Evolutionary conservation across 148 eudicot genomes (phyloP).

Genomic region (Dysphania ambrosioides): DNA sequence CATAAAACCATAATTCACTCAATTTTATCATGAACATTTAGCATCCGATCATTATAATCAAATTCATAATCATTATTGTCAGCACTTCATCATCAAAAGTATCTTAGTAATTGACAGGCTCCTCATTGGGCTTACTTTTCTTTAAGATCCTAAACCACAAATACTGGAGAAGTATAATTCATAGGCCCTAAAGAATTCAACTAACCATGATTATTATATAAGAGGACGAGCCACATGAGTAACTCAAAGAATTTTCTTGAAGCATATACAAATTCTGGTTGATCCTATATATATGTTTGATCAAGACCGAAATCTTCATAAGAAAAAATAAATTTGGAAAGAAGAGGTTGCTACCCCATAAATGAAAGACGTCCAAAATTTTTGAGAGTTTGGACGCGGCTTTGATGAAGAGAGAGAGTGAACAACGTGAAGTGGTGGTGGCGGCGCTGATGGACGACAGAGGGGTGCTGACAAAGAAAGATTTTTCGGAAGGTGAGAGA

Average conservation of each 20-base stretch:
- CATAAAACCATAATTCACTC: too few relatives aligned
- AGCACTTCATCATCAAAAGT: slow-evolving; percentile 30
- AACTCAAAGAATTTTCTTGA: not conserved
- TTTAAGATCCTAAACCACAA: slow-evolving; percentile 58
- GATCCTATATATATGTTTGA: not conserved
- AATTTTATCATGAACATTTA: slow-evolving; percentile 92
- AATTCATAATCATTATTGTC: slow-evolving; percentile 39
- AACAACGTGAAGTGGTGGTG: too few relatives aligned
- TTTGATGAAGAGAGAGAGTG: too few relatives aligned
- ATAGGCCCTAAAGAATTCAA: not conserved
- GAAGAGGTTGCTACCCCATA: slow-evolving; percentile 55
- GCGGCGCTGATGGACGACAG: too few relatives aligned
- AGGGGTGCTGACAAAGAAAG: too few relatives aligned
- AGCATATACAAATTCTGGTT: not conserved
- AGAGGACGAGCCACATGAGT: not conserved
- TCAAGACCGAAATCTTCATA: not conserved
- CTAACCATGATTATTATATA: not conserved
- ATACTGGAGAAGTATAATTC: not conserved
- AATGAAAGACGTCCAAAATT: slow-evolving; percentile 63
- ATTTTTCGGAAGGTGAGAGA: too few relatives aligned
- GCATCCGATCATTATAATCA: slow-evolving; percentile 61
- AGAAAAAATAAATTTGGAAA: not conserved
- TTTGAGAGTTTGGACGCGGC: too few relatives aligned
- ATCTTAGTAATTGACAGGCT: slow-evolving; percentile 30
- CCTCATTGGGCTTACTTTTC: slow-evolving; percentile 56